phyloP scores from a whole-genome alignment of 805 yeast species.

The Ogataea trehaloabstinens region DNA sequence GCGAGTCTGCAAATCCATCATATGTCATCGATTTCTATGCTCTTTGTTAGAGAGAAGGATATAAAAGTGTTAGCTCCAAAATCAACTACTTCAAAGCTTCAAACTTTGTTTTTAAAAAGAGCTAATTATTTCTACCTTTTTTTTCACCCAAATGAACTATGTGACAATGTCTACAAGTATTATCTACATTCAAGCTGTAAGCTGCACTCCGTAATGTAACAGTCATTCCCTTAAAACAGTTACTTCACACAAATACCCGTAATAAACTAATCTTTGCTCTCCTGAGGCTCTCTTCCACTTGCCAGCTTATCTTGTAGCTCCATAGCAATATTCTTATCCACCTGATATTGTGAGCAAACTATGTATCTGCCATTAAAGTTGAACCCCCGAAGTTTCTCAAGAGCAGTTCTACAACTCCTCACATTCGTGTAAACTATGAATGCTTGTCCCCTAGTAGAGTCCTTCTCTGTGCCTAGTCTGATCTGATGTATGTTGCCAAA shows the following conservation, averaged over 20 bases:
- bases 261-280: no score
- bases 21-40: slow-evolving; percentile 10
- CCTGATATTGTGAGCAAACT: slow-evolving; percentile 47
- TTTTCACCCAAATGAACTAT: no score
- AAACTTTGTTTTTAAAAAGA: no score
- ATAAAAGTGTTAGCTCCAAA: neutral
- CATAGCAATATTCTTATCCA: slow-evolving; percentile 36
- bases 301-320: slow-evolving; percentile 16
- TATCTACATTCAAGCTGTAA: no score
- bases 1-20: slow-evolving; percentile 30
- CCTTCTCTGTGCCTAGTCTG: slow-evolving; percentile 38
- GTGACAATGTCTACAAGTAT: no score
- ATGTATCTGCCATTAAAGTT: slow-evolving; percentile 58
- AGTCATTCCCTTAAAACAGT: no score
- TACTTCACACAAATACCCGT: no score
- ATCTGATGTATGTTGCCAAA: slow-evolving; percentile 59
- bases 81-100: no score
- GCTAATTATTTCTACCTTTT: no score
- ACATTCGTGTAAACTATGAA: slow-evolving; percentile 51
- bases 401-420: slow-evolving; percentile 47
- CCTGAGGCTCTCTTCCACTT: no score
- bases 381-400: slow-evolving; percentile 56
- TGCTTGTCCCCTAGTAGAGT: slow-evolving; percentile 47
- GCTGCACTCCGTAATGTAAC: no score
- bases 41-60: neutral